phyloP scores from a whole-genome alignment of 768 basidiomycete genomes.

The Tricholoma terreum region DNA sequence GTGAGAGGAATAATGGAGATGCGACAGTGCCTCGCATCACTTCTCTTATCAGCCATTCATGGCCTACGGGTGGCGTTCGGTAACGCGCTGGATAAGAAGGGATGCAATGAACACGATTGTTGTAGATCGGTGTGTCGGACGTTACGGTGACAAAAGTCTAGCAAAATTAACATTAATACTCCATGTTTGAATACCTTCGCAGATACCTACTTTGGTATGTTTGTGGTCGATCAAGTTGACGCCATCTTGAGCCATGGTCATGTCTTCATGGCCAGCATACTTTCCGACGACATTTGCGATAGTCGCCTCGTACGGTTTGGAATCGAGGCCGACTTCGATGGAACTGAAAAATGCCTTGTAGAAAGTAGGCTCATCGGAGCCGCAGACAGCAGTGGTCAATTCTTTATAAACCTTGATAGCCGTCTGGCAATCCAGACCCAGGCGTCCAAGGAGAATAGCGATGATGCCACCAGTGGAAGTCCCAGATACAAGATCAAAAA shows the following conservation, averaged over 20 bases:
- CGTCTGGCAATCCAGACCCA: conserved; percentile 22
- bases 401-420: conserved; percentile 24
- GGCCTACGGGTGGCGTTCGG: conserved; percentile 8
- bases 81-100: conserved; percentile 18
- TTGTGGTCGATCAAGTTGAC: conserved; percentile 4
- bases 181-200: neutral
- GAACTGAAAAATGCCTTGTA: conserved; percentile 12
- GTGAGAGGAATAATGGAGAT: conserved; percentile 16
- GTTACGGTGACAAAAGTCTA: conserved; percentile 23
- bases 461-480: conserved; percentile 26
- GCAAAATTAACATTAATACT: neutral
- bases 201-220: conserved; percentile 8
- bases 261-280: conserved; percentile 4
- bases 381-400: conserved; percentile 11
- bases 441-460: conserved; percentile 25
- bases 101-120: conserved; percentile 19
- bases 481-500: conserved; percentile 30
- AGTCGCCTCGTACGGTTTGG: conserved; percentile 1
- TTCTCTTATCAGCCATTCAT: conserved; percentile 22
- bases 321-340: conserved; percentile 7
- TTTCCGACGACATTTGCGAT: conserved; percentile 2
- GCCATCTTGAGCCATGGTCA: conserved; percentile 1
- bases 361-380: conserved; percentile 12
- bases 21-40: conserved; percentile 17
- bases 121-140: conserved; percentile 18